Base-by-base conservation (phyloP, 2,329 filamentous ascomycete species). In the Colletotrichum caudatum region DNA sequence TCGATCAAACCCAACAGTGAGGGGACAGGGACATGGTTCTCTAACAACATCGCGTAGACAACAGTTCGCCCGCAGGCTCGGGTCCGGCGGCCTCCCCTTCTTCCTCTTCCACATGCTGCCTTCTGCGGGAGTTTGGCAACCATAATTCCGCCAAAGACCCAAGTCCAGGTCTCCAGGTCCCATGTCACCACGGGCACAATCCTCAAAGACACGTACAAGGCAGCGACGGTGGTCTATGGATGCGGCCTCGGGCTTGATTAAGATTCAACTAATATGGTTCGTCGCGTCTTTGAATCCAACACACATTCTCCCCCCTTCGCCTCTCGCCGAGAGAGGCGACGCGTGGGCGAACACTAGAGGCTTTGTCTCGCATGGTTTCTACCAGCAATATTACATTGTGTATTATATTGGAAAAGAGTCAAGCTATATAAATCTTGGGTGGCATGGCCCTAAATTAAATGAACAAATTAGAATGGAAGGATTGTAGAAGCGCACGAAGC, bases 1-100 rank as follows among this genome's bases (percentile, higher is more conserved):
- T 35, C 51, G 69, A 71, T 71, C 64, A 71, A 71, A 71, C 69
- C 54, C 44, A 39, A 18, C 33, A 12, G 48, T 18, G 35, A 62
- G n/a, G 20, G 39, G 5, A 26, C 23, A 53, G 9, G 29, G 37
- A n/a, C 50, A 50, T 39, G 35, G 16, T 53, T 62, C 29, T 57
- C 66, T 65, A 53, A 69, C 53, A 58, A 35, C 37, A 29, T 50
- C 20, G 46, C 23, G 39, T 60, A 61, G 62, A 56, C 44, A 44
- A 35, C 39, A n/a, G 54, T 64, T 64, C 69, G 46, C 50, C 59
- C 39, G 5, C 58, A n/a, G 44, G 29, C 63, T 33, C 65, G 39
- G 51, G 41, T 29, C 18, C 39, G 26, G 39, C 50, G 35, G 18
- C 46, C n/a, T 29, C 50, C 23, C 12, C 60, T 14, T 39, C 33